Base-by-base conservation (phyloP, 768 basidiomycete genomes). In the Mrakia blollopis region DNA sequence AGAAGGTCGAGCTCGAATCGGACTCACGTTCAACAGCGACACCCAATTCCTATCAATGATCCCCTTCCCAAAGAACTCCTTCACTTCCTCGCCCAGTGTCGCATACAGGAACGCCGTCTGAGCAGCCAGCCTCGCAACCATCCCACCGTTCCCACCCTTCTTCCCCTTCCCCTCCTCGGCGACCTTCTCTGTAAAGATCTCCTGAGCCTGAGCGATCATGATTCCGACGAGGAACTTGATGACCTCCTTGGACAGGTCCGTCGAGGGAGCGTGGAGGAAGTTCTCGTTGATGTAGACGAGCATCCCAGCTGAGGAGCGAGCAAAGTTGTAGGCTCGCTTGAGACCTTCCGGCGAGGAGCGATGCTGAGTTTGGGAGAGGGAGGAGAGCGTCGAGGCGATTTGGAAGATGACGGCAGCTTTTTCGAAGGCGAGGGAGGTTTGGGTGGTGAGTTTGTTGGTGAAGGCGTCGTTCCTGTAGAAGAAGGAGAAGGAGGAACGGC, bases 241-340 rank as follows among this genome's bases (percentile, higher is more conserved):
- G 74, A 98, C 93, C 78, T 98, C 96, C 28, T 93, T 88, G 81
- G 91, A 91, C 63, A 98, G 88, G 85, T 98, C 97, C 1, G 93
- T 97, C 30, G 92, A 94, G 0, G 97, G 97, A 0, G 96, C 97
- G 81, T 99, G 97, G 0, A 99, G 86, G 83, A 99, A 99, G 87
- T 99, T 98, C 84, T 99, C 97, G 85, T 98, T 98, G 86, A 99
- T 94, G 83, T 98, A 99, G 9, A 90, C 93, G 81, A 98, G 89
- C 93, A 99, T 97, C 28, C 97, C 97, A 3, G 95, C 93, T 60
- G 92, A 90, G 16, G 91, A 89, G 25, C 91, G 87, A 81, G 93
- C 92, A 84, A 93, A 95, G 84, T 93, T 89, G 85, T 97, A 99
- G 0, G 96, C 89, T 47, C 93, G 89, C 84, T 97, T 98, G 81